phyloP scores from a whole-genome alignment of 352 stramenopile genomes.

The Phytophthora lateralis region DNA sequence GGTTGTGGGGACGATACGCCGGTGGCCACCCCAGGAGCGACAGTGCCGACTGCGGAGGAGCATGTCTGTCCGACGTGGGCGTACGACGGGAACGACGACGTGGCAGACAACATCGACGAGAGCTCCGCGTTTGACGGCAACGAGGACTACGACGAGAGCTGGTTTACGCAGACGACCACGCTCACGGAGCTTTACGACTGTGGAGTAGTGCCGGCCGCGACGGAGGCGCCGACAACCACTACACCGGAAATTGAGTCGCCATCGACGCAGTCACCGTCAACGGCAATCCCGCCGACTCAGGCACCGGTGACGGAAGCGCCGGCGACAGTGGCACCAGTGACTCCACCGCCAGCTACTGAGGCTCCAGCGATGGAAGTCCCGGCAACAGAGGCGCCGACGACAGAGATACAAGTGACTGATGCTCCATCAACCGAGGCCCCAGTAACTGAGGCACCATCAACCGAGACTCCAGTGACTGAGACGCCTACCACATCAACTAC shows the following conservation, averaged over 20 bases:
- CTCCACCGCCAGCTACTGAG: constrained; percentile 6
- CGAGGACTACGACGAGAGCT: constrained; percentile 33
- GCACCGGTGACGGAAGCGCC: constrained; percentile 10
- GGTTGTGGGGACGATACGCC: constrained; percentile 23
- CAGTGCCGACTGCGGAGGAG: constrained; percentile 11
- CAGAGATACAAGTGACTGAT: constrained; percentile 5
- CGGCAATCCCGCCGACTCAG: neutral
- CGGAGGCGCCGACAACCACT: constrained; percentile 9
- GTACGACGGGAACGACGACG: constrained; percentile 15
- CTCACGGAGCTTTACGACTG: constrained; percentile 36
- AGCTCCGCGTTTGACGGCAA: constrained; percentile 29
- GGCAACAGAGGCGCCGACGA: constrained; percentile 8
- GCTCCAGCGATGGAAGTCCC: constrained; percentile 8
- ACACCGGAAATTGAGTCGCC: constrained; percentile 6
- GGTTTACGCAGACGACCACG: constrained; percentile 28
- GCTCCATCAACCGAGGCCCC: neutral
- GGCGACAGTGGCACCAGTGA: constrained; percentile 5
- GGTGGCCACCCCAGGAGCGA: constrained; percentile 12
- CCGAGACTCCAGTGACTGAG: neutral
- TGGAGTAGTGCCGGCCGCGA: constrained; percentile 10
- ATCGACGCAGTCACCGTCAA: constrained; percentile 4
- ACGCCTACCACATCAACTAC: neutral
- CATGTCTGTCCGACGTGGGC: constrained; percentile 24
- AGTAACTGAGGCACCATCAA: neutral
- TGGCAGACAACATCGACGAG: constrained; percentile 26